A percentile compares a stretch with the other conserved stretches of the same genome.
Evolutionary conservation across 805 yeast genomes (phyloP).

Genomic region (Wickerhamomyces mucosus): DNA sequence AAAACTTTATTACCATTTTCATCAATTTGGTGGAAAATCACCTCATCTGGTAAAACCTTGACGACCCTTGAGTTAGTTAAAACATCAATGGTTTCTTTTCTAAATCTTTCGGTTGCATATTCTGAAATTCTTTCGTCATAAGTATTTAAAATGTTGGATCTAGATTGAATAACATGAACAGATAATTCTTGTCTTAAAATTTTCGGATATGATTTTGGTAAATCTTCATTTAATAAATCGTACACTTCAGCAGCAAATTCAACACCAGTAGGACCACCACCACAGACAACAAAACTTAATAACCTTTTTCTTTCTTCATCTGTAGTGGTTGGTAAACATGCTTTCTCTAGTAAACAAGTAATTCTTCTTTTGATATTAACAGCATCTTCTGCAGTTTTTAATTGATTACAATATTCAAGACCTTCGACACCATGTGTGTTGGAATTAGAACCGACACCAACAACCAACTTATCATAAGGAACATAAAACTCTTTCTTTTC

Average conservation of each 20-base stretch:
- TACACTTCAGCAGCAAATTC: conserved; percentile 66
- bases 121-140: conserved; percentile 57
- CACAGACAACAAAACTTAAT: conserved; percentile 57
- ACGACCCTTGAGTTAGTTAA: conserved; percentile 57
- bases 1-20: conserved; percentile 29
- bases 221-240: conserved; percentile 58
- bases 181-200: conserved; percentile 53
- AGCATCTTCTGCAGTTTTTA: conserved; percentile 63
- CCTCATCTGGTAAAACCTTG: conserved; percentile 45
- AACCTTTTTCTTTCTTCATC: conserved; percentile 54
- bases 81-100: conserved; percentile 53
- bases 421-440: conserved; percentile 68
- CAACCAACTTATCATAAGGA: conserved; percentile 62
- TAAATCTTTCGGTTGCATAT: conserved; percentile 55
- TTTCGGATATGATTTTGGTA: conserved; percentile 46
- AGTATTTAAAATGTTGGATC: conserved; percentile 58
- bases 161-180: conserved; percentile 61
- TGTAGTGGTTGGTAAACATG: conserved; percentile 55
- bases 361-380: conserved; percentile 44
- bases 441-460: conserved; percentile 61
- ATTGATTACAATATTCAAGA: conserved; percentile 47
- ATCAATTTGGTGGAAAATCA: conserved; percentile 44
- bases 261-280: conserved; percentile 73
- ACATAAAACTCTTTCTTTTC: conserved; percentile 39
- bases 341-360: conserved; percentile 46